Evolutionary conservation across 176 grass and related monocot species (phyloP), one percentile per base, ranked within the genome.

Genomic region (Eleusine coracana): DNA sequence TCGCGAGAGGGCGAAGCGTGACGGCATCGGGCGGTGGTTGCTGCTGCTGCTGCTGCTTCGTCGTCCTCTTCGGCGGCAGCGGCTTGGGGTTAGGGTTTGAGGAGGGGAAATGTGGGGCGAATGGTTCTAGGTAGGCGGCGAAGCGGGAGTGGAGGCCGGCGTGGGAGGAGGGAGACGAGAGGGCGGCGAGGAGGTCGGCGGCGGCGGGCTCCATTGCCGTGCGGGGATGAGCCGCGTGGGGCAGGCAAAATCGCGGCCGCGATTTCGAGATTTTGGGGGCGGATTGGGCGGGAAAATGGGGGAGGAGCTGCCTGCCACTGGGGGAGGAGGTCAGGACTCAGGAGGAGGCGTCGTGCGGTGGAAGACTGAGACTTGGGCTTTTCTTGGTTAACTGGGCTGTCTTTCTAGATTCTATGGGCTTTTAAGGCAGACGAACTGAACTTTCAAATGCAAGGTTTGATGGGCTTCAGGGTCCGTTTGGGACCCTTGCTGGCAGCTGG

Each of bases 51-150:
- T 4, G 68, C 46, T 71, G 80, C 81, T 75, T 97, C 29, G 82
- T 21, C 59, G 77, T 7, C 73, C 77, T 84, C 83, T 87, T 94
- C 65, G 76, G 63, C 54, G 70, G 81, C 31, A 34, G 31, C 4
- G 73, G 81, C 12, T 85, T 80, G 62, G 76, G 65, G 42, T 82
- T 90, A 83, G 83, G 83, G 81, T 90, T 90, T 23, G 70, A 39
- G 18, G 68, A 64, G 28, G 78, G 75, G 9, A 97, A 31, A 45
- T 91, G 73, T 39, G 88, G 71, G 55, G 71, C 69, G 70, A 97
- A 88, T 13, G 89, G 94, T 56, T 87, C 55, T 63, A 97, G 91
- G 82, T 93, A 94, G 80, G 85, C 89, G 27, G 59, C 78, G 71
- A 94, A 94, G 48, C 84, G 90, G 39, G 83, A 77, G 81, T 66